Conservation (phyloP, 2,329 filamentous ascomycete species). For the Microsporum ferrugineum region DNA sequence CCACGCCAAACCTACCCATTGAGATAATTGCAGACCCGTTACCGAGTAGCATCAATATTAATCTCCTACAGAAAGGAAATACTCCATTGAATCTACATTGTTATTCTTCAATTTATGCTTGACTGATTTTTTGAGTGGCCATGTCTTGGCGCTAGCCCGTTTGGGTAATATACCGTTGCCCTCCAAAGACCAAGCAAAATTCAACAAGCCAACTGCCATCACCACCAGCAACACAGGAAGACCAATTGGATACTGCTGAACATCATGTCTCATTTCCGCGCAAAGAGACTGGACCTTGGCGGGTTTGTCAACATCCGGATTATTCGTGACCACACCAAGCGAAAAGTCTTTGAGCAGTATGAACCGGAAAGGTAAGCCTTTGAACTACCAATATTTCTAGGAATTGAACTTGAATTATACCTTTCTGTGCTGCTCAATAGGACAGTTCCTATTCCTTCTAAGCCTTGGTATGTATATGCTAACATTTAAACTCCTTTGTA, state of each 20-base stretch:
- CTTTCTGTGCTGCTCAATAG: background rate
- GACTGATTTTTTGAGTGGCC: background rate
- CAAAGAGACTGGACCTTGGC: slow-evolving; percentile 80
- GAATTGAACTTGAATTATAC: background rate
- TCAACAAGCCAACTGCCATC: background rate
- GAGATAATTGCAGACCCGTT: no score
- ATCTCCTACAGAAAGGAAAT: no score
- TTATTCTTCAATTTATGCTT: background rate
- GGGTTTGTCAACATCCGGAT: slow-evolving; percentile 77
- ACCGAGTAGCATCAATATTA: no score
- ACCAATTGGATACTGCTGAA: background rate
- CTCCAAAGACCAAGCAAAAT: background rate
- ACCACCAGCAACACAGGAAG: background rate
- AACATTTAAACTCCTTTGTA: slow-evolving; percentile 26
- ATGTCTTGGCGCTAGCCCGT: slow-evolving; percentile 9
- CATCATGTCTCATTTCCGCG: slow-evolving; percentile 71
- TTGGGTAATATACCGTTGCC: slow-evolving; percentile 1
- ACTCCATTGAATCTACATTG: background rate
- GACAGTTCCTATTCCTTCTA: background rate
- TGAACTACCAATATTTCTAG: background rate
- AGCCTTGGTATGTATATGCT: background rate
- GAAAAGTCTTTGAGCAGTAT: slow-evolving; percentile 75
- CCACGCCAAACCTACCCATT: no score
- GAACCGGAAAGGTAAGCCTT: slow-evolving; percentile 73
- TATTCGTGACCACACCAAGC: slow-evolving; percentile 92